Evolutionary conservation across 139 green algal genomes (phyloP).

Genomic region (Chlorella vulgaris): DNA sequence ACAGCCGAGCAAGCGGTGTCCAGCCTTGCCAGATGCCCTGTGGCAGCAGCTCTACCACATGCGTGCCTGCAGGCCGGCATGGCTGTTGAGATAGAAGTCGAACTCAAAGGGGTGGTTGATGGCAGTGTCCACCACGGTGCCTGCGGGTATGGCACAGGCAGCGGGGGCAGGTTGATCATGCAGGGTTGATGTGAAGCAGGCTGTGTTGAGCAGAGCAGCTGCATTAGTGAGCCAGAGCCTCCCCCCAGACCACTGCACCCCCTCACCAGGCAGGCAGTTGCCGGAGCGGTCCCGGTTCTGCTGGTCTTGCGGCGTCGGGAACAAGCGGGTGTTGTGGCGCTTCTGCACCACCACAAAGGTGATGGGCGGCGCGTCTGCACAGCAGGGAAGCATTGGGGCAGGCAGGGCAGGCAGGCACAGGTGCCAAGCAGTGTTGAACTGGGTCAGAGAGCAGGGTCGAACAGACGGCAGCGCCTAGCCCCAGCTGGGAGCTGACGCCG

Average conservation of each 20-base stretch:
- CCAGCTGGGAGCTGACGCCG: no score
- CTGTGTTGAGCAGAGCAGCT: no score
- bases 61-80: conserved; percentile 72
- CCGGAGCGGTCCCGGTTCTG: conserved; percentile 43
- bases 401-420: no score
- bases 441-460: no score
- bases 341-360: conserved; percentile 89
- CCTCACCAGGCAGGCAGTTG: conserved; percentile 46
- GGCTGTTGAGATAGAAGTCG: conserved; percentile 89
- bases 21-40: no score
- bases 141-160: conserved; percentile 47
- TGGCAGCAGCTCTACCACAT: no score
- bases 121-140: conserved; percentile 73
- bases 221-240: not conserved
- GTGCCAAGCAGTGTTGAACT: no score
- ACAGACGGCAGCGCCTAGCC: no score
- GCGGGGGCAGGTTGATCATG: not conserved
- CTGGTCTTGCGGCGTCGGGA: conserved; percentile 32
- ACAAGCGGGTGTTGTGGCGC: conserved; percentile 61
- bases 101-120: conserved; percentile 56
- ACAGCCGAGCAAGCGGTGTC: no score
- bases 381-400: not conserved
- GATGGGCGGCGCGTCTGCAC: conserved; percentile 67
- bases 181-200: not conserved
- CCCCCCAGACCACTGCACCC: no score